These are phyloP conservation scores for Zangia roseola DNA, from an alignment of 768 basidiomycete genomes.

Conservation along the genomic window DNA sequence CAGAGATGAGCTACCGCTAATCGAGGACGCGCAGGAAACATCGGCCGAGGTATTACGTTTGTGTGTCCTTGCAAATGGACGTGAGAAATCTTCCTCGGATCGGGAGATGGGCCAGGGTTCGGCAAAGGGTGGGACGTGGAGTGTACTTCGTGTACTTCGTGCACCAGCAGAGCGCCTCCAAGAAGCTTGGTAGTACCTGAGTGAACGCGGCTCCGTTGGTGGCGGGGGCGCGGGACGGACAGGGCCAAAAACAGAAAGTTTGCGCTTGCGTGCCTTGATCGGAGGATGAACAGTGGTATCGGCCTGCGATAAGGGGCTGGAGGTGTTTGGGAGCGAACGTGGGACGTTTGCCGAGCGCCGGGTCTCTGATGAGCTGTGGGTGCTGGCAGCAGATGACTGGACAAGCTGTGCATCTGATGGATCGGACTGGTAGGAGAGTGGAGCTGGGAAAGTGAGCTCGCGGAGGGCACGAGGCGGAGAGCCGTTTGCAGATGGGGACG, in stretches of 20 bases:
- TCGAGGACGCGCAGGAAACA: conserved; percentile 44
- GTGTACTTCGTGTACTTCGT: not conserved
- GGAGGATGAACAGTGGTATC: conserved; percentile 6
- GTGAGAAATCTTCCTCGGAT: conserved; percentile 41
- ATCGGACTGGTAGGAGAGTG: conserved; percentile 50
- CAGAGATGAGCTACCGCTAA: conserved; percentile 20
- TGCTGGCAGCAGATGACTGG: conserved; percentile 7
- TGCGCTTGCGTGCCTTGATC: conserved; percentile 20
- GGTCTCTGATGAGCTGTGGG: conserved; percentile 1
- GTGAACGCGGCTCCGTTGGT: conserved; percentile 42
- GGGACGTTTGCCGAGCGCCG: conserved; percentile 1
- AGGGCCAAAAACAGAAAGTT: conserved; percentile 39
- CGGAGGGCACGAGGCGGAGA: conserved; percentile 37
- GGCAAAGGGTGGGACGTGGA: conserved; percentile 19
- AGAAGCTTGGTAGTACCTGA: conserved; percentile 45
- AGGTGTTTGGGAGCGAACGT: conserved; percentile 5
- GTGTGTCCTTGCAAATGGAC: conserved; percentile 33
- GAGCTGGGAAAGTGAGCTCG: conserved; percentile 74
- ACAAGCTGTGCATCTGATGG: conserved; percentile 7
- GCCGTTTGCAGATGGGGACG: conserved; percentile 12
- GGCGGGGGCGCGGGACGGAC: conserved; percentile 43
- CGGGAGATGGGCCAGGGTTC: conserved; percentile 25
- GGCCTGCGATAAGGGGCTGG: conserved; percentile 26
- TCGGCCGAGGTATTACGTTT: conserved; percentile 45
- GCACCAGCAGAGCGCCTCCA: conserved; percentile 43